Percentiles rank a stretch among this genome's conserved stretches.
Evolutionary conservation across 768 basidiomycete species (phyloP).

Genomic region (Rhodotorula graminis): DNA sequence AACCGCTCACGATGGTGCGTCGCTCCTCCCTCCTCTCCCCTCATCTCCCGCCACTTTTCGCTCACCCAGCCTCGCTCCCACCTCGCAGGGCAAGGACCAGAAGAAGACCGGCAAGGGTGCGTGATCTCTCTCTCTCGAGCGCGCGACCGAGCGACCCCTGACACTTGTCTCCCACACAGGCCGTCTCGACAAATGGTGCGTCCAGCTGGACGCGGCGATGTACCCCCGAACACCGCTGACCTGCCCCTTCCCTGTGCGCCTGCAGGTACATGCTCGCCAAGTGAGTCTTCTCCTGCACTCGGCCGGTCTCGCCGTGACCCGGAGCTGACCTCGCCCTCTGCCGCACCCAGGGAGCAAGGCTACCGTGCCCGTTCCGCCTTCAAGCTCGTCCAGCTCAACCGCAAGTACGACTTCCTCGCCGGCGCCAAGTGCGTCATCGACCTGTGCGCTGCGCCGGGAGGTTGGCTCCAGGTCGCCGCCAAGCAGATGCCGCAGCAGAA

Average conservation of each 20-base stretch:
- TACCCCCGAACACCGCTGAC: background rate
- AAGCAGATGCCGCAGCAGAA: conserved; percentile 52
- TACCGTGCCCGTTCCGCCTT: conserved; percentile 99
- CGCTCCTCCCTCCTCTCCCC: background rate
- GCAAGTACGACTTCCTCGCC: conserved; percentile 90
- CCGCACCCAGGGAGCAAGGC: conserved; percentile 80
- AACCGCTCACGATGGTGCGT: conserved; percentile 11
- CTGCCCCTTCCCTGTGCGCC: background rate
- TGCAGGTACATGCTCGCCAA: conserved; percentile 41
- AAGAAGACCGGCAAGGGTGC: conserved; percentile 67
- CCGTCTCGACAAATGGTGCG: conserved; percentile 38
- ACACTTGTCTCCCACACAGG: background rate
- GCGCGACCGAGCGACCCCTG: background rate
- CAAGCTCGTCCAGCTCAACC: conserved; percentile 97
- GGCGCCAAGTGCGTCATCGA: conserved; percentile 86
- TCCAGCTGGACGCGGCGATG: background rate
- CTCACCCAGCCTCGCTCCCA: background rate
- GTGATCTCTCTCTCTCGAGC: background rate
- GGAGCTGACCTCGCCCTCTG: background rate
- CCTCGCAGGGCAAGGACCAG: conserved; percentile 48
- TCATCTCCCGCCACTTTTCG: conserved; percentile 18
- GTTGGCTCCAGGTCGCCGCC: conserved; percentile 97
- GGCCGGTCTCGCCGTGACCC: fast-evolving
- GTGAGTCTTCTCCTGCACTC: background rate
- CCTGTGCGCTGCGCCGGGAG: conserved; percentile 96